Evolutionary conservation across 768 basidiomycete genomes (phyloP).

Genomic region (Boletus coccyginus): DNA sequence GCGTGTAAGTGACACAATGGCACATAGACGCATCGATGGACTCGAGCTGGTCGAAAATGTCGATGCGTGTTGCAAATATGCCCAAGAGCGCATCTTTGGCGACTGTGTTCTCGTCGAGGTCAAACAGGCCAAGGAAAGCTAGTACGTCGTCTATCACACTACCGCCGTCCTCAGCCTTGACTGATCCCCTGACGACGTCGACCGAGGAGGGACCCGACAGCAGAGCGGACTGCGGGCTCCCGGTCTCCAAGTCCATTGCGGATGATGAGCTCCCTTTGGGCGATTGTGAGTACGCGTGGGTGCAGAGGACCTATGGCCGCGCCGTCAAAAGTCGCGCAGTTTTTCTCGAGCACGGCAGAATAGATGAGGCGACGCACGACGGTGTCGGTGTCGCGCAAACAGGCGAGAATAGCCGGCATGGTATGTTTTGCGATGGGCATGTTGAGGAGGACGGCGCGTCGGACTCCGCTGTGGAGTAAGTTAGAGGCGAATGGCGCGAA

Average conservation of each 20-base stretch:
- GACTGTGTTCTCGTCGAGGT: constrained; percentile 53
- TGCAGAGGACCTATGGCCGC: constrained; percentile 55
- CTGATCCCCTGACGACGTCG: too few species aligned
- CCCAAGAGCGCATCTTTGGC: constrained; percentile 74
- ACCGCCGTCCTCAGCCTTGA: constrained; percentile 42
- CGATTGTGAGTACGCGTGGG: constrained; percentile 59
- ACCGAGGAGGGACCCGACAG: constrained; percentile 20
- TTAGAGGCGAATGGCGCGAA: neutral
- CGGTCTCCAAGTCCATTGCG: constrained; percentile 83
- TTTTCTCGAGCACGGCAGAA: constrained; percentile 50
- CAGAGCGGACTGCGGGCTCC: constrained; percentile 67
- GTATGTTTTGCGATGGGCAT: constrained; percentile 55
- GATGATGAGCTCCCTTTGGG: constrained; percentile 67
- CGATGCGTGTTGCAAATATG: constrained; percentile 63
- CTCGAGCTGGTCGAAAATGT: constrained; percentile 62
- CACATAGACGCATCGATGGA: constrained; percentile 58
- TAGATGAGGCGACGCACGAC: constrained; percentile 74
- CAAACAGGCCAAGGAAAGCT: constrained; percentile 54
- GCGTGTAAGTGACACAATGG: neutral
- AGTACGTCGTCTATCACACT: constrained; percentile 34
- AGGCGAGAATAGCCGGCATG: constrained; percentile 63
- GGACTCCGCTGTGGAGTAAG: constrained; percentile 67
- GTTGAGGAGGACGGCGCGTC: constrained; percentile 70
- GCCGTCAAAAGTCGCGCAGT: constrained; percentile 28
- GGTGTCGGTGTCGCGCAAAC: constrained; percentile 77